Evolutionary conservation across 176 grass and related monocot species (phyloP), one percentile per base, ranked within the genome.

Genomic region (Lolium perenne): DNA sequence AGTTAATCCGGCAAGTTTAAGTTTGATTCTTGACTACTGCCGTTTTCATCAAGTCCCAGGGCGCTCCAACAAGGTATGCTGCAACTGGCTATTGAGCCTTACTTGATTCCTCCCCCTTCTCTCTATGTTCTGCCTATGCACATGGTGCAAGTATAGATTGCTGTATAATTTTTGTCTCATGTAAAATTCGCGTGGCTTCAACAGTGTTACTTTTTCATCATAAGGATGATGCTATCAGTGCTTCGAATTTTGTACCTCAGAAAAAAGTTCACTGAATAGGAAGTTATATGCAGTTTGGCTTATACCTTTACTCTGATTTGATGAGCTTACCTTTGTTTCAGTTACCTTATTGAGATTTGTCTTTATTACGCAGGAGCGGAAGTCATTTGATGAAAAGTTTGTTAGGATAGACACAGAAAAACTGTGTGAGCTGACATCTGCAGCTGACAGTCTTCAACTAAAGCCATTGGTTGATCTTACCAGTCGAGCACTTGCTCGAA

Each of bases 11-110:
- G 68, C 94, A 25, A 97, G 89, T 83, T 87, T 99, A 59, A 97
- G 97, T 87, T 93, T 99, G 57, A 99, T 99, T 91, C 91, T 99
- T 91, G 97, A 99, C 58, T 99, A 99, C 49, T 99, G 97, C 38
- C 92, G 97, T 50, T 97, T 99, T 91, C 97, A 99, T 87, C 97
- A 99, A 86, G 85, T 99, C 12, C 80, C 87, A 80, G 97, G 97
- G 17, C 97, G 97, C 61, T 99, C 97, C 13, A 99, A 99, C 77
- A 99, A 97, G 91, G 97, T 97, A 58, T 84, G 74, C 32, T 38
- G 6, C 50, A 54, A 15, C 66, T 62, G 17, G 32, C 53, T 49
- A 78, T 66, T 21, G 11, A 45, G 63, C 5, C 71, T 86, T 64
- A 75, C 15, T 49, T 80, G 38, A n/a, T 26, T 47, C 2, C 18